Percentiles rank a stretch among this genome's conserved stretches.
Evolutionary conservation across 306 rosid genomes (phyloP).

Genomic region (Fagus crenata): DNA sequence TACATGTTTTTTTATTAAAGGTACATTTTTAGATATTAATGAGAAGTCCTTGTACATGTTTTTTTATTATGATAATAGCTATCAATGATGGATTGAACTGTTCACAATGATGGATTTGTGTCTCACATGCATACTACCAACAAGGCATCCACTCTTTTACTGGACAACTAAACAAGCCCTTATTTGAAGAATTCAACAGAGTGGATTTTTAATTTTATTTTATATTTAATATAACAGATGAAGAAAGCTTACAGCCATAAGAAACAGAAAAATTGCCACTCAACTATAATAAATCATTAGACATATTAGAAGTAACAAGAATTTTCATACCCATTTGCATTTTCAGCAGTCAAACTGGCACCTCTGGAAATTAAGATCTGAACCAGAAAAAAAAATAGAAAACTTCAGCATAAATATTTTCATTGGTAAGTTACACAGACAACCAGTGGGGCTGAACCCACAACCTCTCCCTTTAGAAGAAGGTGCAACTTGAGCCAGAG

Average conservation of each 20-base stretch:
- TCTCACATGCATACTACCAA: background rate
- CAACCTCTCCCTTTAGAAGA: no score
- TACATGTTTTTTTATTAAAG: background rate
- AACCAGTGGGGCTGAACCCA: no score
- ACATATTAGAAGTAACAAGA: constrained; percentile 26
- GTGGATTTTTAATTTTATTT: background rate
- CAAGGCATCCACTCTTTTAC: background rate
- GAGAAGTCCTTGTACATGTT: background rate
- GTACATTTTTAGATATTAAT: background rate
- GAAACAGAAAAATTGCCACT: background rate
- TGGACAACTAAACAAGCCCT: background rate
- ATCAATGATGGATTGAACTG: background rate
- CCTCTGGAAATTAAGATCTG: constrained; percentile 87
- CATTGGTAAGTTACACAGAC: no score
- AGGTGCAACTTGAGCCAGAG: no score
- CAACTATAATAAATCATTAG: constrained; percentile 16
- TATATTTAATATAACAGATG: background rate
- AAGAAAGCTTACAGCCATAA: background rate
- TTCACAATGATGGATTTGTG: background rate
- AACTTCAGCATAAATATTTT: constrained; percentile 27
- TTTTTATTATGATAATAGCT: background rate
- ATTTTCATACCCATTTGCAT: constrained; percentile 75
- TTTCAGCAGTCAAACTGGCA: constrained; percentile 70
- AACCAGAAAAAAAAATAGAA: constrained; percentile 32
- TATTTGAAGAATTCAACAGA: background rate